A percentile compares a stretch with the other conserved stretches of the same genome.
Evolutionary conservation across 2,329 filamentous ascomycete genomes (phyloP).

Genomic region (Escovopsis sp.): DNA sequence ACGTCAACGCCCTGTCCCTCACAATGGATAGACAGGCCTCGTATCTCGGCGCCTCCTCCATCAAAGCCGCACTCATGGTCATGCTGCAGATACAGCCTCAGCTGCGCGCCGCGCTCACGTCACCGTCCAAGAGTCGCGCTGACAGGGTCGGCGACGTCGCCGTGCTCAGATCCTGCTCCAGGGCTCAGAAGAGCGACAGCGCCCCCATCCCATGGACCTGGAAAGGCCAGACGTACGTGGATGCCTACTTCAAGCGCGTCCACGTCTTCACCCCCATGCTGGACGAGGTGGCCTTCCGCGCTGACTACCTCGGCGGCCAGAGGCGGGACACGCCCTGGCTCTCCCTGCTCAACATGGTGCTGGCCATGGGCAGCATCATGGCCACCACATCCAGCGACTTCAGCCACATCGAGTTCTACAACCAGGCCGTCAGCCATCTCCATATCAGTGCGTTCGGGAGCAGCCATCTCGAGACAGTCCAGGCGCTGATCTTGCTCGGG

Average conservation of each 20-base stretch:
- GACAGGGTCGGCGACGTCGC: neutral
- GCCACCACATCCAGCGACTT: conserved; percentile 33
- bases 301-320: conserved; percentile 31
- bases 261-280: conserved; percentile 46
- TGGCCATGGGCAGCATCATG: conserved; percentile 46
- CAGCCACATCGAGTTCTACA: conserved; percentile 42
- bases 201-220: conserved; percentile 2
- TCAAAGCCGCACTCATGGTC: conserved; percentile 46
- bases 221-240: conserved; percentile 9
- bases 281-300: conserved; percentile 44
- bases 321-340: conserved; percentile 44
- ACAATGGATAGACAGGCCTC: conserved; percentile 41
- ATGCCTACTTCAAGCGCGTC: conserved; percentile 40
- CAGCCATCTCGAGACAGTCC: conserved; percentile 58
- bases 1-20: conserved; percentile 37
- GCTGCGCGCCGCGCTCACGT: conserved; percentile 12
- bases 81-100: conserved; percentile 27
- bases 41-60: conserved; percentile 49
- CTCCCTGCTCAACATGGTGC: conserved; percentile 46
- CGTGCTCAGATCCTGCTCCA: neutral
- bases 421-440: conserved; percentile 36
- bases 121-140: neutral
- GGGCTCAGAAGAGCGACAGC: neutral
- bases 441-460: conserved; percentile 39
- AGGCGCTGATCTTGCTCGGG: conserved; percentile 55